Conservation (phyloP, 805 yeast genomes). For the Alloascoidea hylecoeti region DNA sequence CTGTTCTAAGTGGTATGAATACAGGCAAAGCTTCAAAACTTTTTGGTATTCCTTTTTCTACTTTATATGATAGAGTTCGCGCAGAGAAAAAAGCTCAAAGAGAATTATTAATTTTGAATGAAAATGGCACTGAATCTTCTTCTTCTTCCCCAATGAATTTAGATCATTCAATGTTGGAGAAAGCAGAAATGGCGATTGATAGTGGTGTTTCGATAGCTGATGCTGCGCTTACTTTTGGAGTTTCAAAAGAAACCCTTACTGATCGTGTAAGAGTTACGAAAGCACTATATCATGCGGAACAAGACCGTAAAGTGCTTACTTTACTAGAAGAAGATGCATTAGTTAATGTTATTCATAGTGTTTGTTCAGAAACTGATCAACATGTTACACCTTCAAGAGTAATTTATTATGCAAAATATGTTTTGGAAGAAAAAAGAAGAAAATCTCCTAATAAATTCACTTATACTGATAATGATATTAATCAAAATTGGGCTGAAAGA, state of each 20-base stretch:
- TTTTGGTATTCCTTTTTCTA: not conserved
- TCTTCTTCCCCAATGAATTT: not conserved
- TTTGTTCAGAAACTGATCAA: not conserved
- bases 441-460: not conserved
- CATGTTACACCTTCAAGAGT: not conserved
- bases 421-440: not conserved
- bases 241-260: not conserved
- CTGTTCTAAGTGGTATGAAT: not conserved
- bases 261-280: not conserved
- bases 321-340: not conserved
- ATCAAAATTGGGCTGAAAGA: not conserved
- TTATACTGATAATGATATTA: not conserved
- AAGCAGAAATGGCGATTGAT: not conserved
- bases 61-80: not conserved
- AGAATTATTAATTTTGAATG: not conserved
- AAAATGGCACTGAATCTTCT: not conserved
- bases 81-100: not conserved
- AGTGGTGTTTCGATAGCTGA: not conserved
- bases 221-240: not conserved
- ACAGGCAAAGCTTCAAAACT: not conserved
- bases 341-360: not conserved
- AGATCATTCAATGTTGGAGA: no score
- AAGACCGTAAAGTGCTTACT: not conserved
- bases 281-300: not conserved
- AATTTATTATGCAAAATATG: not conserved